Conservation (phyloP, 192 early-diverging fungal species). For the Funneliformis mosseae region DNA sequence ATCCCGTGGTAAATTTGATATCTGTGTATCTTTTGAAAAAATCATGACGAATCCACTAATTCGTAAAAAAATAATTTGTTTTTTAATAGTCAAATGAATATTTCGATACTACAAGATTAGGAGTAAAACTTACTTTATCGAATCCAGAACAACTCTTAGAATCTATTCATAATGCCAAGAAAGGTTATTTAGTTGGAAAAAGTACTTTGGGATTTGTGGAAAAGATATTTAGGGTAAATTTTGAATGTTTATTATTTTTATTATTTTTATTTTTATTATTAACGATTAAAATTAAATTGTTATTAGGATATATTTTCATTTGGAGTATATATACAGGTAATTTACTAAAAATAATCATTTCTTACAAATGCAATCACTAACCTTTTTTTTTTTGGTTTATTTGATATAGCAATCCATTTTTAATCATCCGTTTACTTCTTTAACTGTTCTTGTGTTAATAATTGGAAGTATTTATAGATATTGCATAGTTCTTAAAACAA, state of each 20-base stretch:
- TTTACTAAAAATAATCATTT: neutral
- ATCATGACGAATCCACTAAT: neutral
- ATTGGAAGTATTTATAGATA: neutral
- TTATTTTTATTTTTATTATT: neutral
- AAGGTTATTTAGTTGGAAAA: conserved; percentile 1
- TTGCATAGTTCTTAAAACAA: neutral
- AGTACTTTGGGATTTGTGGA: conserved; percentile 29
- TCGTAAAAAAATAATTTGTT: neutral
- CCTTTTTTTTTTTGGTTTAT: neutral
- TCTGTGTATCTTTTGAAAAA: neutral
- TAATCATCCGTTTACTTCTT: neutral
- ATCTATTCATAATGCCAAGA: conserved; percentile 26
- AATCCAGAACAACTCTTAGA: conserved; percentile 13
- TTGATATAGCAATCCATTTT: neutral
- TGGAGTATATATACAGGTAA: neutral
- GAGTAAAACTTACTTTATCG: neutral
- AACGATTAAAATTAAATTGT: neutral
- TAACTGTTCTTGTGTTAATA: neutral
- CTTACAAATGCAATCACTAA: neutral
- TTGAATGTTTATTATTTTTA: neutral
- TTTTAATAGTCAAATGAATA: conserved; percentile 24
- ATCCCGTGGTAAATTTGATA: conserved; percentile 14
- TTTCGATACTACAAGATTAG: conserved; percentile 21
- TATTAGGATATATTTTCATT: conserved; percentile 9
- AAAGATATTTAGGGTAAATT: conserved; percentile 9